A percentile compares a stretch with the other conserved stretches of the same genome.
phyloP scores from a whole-genome alignment of 805 yeast genomes.

The Spathaspora boniae region DNA sequence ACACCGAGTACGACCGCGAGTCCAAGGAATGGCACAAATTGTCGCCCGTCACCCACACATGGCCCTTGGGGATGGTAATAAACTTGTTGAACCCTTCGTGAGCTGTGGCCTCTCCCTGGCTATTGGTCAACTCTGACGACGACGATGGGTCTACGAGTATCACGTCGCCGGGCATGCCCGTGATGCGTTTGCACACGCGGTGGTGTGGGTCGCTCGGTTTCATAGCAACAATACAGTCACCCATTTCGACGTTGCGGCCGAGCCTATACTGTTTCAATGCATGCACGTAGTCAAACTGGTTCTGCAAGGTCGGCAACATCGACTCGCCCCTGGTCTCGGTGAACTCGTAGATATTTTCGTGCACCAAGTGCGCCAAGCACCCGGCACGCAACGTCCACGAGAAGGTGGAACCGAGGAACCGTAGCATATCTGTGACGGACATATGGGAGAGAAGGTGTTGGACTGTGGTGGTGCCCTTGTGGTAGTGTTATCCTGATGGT shows the following conservation, averaged over 20 bases:
- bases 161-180: slow-evolving; percentile 95
- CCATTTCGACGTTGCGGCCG: slow-evolving; percentile 68
- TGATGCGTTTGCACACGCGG: slow-evolving; percentile 86
- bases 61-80: slow-evolving; percentile 86
- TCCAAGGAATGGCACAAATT: slow-evolving; percentile 84
- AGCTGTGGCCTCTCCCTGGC: slow-evolving; percentile 19
- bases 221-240: slow-evolving; percentile 83
- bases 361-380: slow-evolving; percentile 64
- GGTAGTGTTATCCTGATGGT: background rate
- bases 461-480: background rate
- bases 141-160: slow-evolving; percentile 78
- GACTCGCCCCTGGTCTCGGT: slow-evolving; percentile 89
- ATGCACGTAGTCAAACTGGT: slow-evolving; percentile 73
- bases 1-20: slow-evolving; percentile 82
- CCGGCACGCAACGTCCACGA: slow-evolving; percentile 58
- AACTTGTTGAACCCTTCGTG: slow-evolving; percentile 50
- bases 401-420: slow-evolving; percentile 30
- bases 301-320: slow-evolving; percentile 87
- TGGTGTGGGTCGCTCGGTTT: slow-evolving; percentile 88
- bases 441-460: background rate
- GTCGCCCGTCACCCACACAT: slow-evolving; percentile 97
- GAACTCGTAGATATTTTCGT: slow-evolving; percentile 65
- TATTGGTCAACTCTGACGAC: slow-evolving; percentile 40
- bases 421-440: slow-evolving; percentile 18
- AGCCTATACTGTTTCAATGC: slow-evolving; percentile 59